phyloP scores from a whole-genome alignment of 1,139 yeast species.

The Candida glucosophila region DNA sequence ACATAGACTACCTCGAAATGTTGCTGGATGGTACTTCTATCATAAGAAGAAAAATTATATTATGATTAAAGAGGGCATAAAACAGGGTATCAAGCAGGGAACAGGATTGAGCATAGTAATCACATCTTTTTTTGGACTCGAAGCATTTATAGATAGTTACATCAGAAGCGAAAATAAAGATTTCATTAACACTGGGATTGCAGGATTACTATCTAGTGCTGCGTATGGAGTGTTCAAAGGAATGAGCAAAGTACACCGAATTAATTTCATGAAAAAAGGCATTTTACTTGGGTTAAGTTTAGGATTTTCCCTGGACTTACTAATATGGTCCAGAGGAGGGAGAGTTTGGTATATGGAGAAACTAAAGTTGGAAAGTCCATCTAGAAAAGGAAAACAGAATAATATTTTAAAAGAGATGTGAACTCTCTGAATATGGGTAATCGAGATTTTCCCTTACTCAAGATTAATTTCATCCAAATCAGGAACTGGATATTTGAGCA shows the following conservation, averaged over 20 bases:
- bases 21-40: slow-evolving; percentile 86
- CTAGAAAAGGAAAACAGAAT: too few relatives aligned
- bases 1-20: slow-evolving; percentile 68
- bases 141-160: slow-evolving; percentile 47
- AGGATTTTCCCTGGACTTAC: slow-evolving; percentile 59
- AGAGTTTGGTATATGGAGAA: slow-evolving; percentile 57
- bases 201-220: slow-evolving; percentile 46
- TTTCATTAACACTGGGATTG: slow-evolving; percentile 50
- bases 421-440: too few relatives aligned
- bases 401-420: too few relatives aligned
- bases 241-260: slow-evolving; percentile 40
- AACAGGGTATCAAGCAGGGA: slow-evolving; percentile 34
- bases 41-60: slow-evolving; percentile 80
- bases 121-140: slow-evolving; percentile 49
- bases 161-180: slow-evolving; percentile 46
- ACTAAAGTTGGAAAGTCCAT: too few relatives aligned
- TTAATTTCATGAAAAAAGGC: slow-evolving; percentile 45
- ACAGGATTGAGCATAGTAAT: slow-evolving; percentile 40
- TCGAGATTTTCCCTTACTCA: too few relatives aligned
- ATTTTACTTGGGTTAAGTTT: slow-evolving; percentile 46
- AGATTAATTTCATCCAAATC: slow-evolving; percentile 81
- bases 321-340: slow-evolving; percentile 53
- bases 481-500: slow-evolving; percentile 74
- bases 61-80: slow-evolving; percentile 49
- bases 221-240: slow-evolving; percentile 38